phyloP scores from a whole-genome alignment of 768 basidiomycete genomes.

The Cystobasidiopsis lactophilus region DNA sequence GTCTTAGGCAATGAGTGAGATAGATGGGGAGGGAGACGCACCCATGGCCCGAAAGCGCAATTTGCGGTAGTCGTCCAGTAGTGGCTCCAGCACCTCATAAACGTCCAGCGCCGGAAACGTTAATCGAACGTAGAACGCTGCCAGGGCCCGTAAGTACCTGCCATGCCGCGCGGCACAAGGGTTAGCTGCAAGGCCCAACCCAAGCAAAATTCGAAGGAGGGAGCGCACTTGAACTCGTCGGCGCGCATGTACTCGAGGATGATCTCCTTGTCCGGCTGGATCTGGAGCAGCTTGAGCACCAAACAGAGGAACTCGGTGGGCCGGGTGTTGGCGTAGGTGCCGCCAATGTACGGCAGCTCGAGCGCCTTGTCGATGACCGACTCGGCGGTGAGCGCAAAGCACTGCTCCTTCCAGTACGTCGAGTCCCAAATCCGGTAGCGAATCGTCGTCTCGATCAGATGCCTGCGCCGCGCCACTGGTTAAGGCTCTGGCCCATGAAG shows the following conservation, averaged over 20 bases:
- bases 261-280: conserved; percentile 96
- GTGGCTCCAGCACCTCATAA: conserved; percentile 76
- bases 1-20: not conserved
- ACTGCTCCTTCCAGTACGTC: conserved; percentile 92
- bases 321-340: conserved; percentile 82
- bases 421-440: conserved; percentile 90
- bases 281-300: conserved; percentile 77
- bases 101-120: conserved; percentile 78
- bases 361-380: conserved; percentile 83
- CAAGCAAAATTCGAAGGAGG: not conserved
- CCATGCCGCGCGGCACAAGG: too few species aligned
- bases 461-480: too few species aligned
- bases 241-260: conserved; percentile 80
- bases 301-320: conserved; percentile 88
- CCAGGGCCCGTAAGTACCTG: conserved; percentile 82
- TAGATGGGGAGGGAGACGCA: conserved; percentile 26
- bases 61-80: conserved; percentile 84
- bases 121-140: conserved; percentile 82
- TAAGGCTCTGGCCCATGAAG: too few species aligned
- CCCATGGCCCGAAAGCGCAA: conserved; percentile 58
- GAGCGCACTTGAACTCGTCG: conserved; percentile 91
- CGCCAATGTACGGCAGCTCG: conserved; percentile 58
- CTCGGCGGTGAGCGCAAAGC: conserved; percentile 89
- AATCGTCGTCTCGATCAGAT: conserved; percentile 86
- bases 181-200: not conserved